Evolutionary conservation across 768 basidiomycete genomes (phyloP).

Genomic region (Rhodosporidiobolus sp.): DNA sequence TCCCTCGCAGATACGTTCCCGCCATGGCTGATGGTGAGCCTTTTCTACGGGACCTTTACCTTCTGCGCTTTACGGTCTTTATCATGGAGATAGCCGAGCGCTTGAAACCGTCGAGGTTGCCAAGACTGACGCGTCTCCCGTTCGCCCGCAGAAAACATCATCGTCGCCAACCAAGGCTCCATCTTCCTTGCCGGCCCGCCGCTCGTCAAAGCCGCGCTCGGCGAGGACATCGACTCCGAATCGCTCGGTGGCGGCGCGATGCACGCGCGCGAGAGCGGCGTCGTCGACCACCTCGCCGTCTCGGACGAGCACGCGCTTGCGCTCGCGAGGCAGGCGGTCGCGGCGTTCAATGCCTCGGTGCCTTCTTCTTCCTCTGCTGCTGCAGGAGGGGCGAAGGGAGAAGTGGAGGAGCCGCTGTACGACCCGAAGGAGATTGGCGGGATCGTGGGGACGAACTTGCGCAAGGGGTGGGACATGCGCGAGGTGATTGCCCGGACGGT

Average conservation of each 20-base stretch:
- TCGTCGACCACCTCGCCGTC: constrained; percentile 79
- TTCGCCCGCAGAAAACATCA: constrained; percentile 58
- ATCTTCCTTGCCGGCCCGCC: constrained; percentile 95
- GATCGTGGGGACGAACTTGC: constrained; percentile 83
- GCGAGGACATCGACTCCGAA: constrained; percentile 88
- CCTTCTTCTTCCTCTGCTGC: neutral
- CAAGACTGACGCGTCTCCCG: neutral
- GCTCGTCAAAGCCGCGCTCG: constrained; percentile 89
- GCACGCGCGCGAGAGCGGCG: constrained; percentile 76
- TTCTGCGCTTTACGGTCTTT: neutral
- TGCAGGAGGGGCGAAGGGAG: neutral
- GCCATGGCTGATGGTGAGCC: constrained; percentile 82
- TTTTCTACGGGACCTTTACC: too few species aligned
- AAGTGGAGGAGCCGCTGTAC: constrained; percentile 71
- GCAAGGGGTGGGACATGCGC: constrained; percentile 87
- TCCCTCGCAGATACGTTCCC: constrained; percentile 61
- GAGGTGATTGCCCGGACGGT: constrained; percentile 89
- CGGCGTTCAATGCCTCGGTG: constrained; percentile 49
- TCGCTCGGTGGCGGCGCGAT: constrained; percentile 83
- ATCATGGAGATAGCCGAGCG: neutral
- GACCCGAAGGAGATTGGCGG: constrained; percentile 78
- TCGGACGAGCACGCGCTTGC: constrained; percentile 81
- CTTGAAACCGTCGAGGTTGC: too few species aligned
- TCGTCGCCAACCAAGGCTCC: constrained; percentile 82
- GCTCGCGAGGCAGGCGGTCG: constrained; percentile 70